A percentile compares a stretch with the other conserved stretches of the same genome.
Evolutionary conservation across 495 filamentous ascomycete genomes (phyloP).

Genomic region (Penicillium mononematosum): DNA sequence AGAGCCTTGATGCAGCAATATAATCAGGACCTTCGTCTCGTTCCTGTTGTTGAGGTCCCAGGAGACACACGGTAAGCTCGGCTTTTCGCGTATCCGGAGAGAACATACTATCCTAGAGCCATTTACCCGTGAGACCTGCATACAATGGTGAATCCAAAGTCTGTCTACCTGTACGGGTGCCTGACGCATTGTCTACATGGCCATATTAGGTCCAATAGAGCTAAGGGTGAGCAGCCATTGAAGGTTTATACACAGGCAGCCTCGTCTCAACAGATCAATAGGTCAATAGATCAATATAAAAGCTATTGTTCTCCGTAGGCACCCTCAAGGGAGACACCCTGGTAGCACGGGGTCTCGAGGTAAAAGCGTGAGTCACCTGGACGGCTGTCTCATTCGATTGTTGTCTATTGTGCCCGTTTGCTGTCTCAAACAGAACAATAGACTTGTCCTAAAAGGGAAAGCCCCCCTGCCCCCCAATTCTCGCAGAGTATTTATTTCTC

Average conservation of each 20-base stretch:
- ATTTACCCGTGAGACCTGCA: neutral
- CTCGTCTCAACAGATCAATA: neutral
- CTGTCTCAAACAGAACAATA: neutral
- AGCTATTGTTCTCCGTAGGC: neutral
- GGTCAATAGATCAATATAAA: neutral
- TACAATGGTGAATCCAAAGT: neutral
- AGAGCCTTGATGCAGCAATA: neutral
- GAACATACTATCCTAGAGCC: neutral
- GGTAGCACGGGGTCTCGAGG: neutral
- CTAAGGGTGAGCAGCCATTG: no score
- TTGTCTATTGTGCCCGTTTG: neutral
- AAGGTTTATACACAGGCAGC: neutral
- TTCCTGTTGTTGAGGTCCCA: neutral
- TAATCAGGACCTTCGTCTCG: neutral
- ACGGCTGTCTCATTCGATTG: no score
- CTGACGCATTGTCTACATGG: neutral
- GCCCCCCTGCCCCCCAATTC: neutral
- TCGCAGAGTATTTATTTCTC: neutral
- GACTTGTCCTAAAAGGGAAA: neutral
- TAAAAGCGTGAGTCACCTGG: neutral
- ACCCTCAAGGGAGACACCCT: neutral
- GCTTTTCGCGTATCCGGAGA: neutral
- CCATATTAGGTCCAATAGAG: neutral
- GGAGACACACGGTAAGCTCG: neutral
- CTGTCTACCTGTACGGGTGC: neutral